A percentile compares a stretch with the other conserved stretches of the same genome.
Evolutionary conservation across 257 asterid species (phyloP).

Genomic region (Solanum chiquidenum): DNA sequence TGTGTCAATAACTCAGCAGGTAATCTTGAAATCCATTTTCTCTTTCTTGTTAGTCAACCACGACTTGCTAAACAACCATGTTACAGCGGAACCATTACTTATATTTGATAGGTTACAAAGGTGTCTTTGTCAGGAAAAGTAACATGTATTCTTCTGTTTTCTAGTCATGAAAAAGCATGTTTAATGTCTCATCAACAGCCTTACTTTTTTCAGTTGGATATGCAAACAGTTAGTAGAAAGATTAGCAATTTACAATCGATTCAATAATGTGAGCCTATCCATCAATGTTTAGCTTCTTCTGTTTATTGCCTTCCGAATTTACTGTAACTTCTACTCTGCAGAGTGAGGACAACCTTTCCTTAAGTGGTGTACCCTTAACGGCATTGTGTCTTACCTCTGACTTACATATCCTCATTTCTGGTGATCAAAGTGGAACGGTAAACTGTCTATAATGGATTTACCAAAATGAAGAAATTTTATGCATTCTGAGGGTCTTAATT

Average conservation of each 20-base stretch:
- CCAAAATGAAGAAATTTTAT: background rate
- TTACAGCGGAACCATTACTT: background rate
- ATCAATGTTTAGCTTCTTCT: background rate
- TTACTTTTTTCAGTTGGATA: background rate
- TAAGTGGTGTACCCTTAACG: constrained; percentile 66
- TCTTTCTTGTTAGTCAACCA: background rate
- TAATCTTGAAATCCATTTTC: background rate
- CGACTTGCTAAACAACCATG: background rate
- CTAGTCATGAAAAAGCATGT: background rate
- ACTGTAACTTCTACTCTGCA: constrained; percentile 25
- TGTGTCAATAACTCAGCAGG: constrained; percentile 76
- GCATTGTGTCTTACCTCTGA: constrained; percentile 51
- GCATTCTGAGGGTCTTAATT: background rate
- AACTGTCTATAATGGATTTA: constrained; percentile 6
- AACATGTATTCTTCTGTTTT: background rate
- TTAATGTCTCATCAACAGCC: background rate
- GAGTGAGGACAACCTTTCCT: constrained; percentile 62
- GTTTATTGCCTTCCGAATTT: background rate
- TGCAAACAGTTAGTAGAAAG: background rate
- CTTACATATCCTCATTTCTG: constrained; percentile 52
- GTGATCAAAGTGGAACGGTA: constrained; percentile 90
- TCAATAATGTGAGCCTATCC: background rate
- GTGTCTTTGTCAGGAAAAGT: background rate
- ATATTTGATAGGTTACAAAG: background rate
- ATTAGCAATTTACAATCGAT: background rate